Base-by-base conservation (phyloP, 805 yeast genomes). In the Saccharomyces eubayanus region DNA sequence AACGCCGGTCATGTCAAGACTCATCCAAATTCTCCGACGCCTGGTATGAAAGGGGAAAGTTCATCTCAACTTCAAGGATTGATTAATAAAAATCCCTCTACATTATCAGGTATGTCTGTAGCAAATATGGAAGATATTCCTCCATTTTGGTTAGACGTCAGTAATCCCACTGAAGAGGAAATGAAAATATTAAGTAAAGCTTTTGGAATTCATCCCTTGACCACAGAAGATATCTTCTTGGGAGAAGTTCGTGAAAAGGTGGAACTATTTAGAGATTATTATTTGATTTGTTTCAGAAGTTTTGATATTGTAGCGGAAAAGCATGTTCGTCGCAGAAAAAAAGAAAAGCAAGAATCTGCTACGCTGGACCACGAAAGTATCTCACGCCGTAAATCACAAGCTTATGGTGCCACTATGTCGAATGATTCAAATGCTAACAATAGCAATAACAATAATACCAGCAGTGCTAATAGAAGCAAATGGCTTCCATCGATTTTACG, bases 171-270 rank as follows among this genome's bases (percentile, higher is more conserved):
- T 0, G 98, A 94, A 64, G 97, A 90, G 60, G 99, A 92, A 69
- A 89, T 94, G 96, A 90, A 92, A 63, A 94, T 86, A 0, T 62
- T 92, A 12, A 82, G 95, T 28, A 89, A 89, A 63, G 83, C 97
- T 0, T 92, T 92, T 72, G 96, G 96, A 0, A 89, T 92, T 53
- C 99, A 92, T 70, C 99, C 99, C 0, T 78, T 92, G 62, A 92
- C 99, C 0, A 88, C 97, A 0, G 99, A 92, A 67, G 99, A 92
- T 72, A 91, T 92, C 49, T 86, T 87, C 56, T 72, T 91, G 30
- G 96, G 96, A 1, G 99, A 92, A 66, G 87, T 96, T 0, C 81
- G 98, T 59, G 99, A 92, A 68, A 92, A 92, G 66, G 97, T 92
- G 21, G 99, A 92, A 71, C 70, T 94, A 31, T 92, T 92, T 73